phyloP scores from a whole-genome alignment of 768 basidiomycete species.

The Hericium coralloides region DNA sequence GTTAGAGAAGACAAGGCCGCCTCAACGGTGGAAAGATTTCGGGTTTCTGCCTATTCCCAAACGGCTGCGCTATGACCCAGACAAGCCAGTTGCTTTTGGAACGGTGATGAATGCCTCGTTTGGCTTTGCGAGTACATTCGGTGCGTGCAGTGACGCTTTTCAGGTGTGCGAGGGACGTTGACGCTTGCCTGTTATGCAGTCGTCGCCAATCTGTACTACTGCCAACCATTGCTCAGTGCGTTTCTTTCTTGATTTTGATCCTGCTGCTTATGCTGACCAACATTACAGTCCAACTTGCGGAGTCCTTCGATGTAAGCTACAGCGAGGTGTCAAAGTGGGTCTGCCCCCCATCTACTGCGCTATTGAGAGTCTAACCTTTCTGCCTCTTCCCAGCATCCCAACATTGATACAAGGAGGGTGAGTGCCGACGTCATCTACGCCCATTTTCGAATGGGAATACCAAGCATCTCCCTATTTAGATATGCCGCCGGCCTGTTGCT shows the following conservation, averaged over 20 bases:
- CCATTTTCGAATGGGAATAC: not conserved
- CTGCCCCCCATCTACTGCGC: too few species aligned
- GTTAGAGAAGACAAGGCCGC: not conserved
- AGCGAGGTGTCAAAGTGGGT: slow-evolving; percentile 6
- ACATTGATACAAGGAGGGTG: slow-evolving; percentile 65
- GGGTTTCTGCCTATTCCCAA: slow-evolving; percentile 39
- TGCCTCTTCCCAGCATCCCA: slow-evolving; percentile 38
- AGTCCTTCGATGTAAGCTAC: slow-evolving; percentile 26
- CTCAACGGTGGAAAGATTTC: slow-evolving; percentile 21
- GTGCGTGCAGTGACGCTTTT: slow-evolving; percentile 27
- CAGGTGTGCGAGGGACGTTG: not conserved
- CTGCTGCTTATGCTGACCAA: not conserved
- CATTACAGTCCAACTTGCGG: slow-evolving; percentile 27
- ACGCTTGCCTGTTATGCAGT: slow-evolving; percentile 24
- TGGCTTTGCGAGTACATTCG: slow-evolving; percentile 38
- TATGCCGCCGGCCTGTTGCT: slow-evolving; percentile 41
- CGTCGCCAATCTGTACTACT: slow-evolving; percentile 77
- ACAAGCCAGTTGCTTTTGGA: slow-evolving; percentile 27
- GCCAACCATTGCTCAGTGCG: slow-evolving; percentile 69
- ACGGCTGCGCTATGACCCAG: slow-evolving; percentile 31
- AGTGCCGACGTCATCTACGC: slow-evolving; percentile 1
- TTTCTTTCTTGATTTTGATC: slow-evolving; percentile 13
- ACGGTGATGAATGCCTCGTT: slow-evolving; percentile 36
- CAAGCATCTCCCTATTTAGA: slow-evolving; percentile 9
- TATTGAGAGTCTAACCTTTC: not conserved